Base-by-base conservation (phyloP, 345 rosid genomes). In the Toxicodendron radicans region DNA sequence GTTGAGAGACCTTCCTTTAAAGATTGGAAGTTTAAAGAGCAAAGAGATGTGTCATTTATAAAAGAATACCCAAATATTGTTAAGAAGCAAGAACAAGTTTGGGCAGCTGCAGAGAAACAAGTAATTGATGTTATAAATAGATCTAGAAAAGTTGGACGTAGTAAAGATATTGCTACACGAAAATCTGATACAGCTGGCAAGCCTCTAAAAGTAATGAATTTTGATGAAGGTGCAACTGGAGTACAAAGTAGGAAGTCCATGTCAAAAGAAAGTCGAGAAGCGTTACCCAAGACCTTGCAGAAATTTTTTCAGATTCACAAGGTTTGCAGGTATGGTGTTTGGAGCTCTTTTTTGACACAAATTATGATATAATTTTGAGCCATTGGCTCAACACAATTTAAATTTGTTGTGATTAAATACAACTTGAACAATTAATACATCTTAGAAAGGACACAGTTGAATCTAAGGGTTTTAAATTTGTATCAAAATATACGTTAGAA, bases 251-350 rank as follows among this genome's bases (percentile, higher is more conserved):
- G 82, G 33, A 82, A 68, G 74, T 73, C 79, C 54, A 85, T 93
- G 83, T 75, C 95, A 27, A 78, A 70, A 49, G 98, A 91, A 86
- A 87, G 83, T 66, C 86, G 76, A 72, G 87, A 84, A 78, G 92
- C 88, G 71, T 75, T 95, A 71, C 77, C 78, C 49, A 91, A 92
- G 90, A 89, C 86, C 49, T 70, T 95, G 79, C 92, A 83, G 75
- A 88, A 86, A 76, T 87, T 91, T 66, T 81, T 95, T 69, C 94
- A 86, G 72, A 83, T 73, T 78, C 89, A 87, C 78, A 95, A 92
- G 75, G 97, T 91, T 81, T 95, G 99, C 95, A 87, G 97, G 97
- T 94, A 80, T 49, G 73, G 32, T 7, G 35, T 49, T 68, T 6
- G 54, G 45, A 43, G 60, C 72, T 68, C 30, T 61, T 33, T 54